Evolutionary conservation across 768 basidiomycete genomes (phyloP).

Genomic region (Phaeotremella skinneri): DNA sequence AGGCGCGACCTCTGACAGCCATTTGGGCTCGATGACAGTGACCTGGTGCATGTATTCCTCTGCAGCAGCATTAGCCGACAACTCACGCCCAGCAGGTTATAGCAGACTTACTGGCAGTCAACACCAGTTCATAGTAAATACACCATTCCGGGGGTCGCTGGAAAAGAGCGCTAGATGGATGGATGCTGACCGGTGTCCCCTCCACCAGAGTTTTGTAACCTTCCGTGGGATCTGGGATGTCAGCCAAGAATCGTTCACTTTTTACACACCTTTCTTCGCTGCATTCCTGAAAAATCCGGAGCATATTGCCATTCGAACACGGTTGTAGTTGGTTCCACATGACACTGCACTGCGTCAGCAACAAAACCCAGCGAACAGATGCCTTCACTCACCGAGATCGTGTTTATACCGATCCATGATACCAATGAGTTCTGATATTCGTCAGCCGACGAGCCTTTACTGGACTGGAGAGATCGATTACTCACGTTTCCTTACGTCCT

Average conservation of each 20-base stretch:
- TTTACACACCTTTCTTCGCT: conserved; percentile 76
- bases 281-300: conserved; percentile 98
- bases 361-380: conserved; percentile 52
- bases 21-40: conserved; percentile 94
- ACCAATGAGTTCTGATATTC: conserved; percentile 66
- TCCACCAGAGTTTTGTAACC: conserved; percentile 71
- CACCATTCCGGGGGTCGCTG: conserved; percentile 82
- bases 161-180: conserved; percentile 89
- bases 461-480: background rate
- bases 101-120: conserved; percentile 94
- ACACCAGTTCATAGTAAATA: conserved; percentile 80
- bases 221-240: conserved; percentile 61
- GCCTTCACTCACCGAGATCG: conserved; percentile 63
- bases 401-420: conserved; percentile 99
- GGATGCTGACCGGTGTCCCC: conserved; percentile 92
- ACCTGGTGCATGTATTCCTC: conserved; percentile 55
- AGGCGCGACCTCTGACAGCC: conserved; percentile 96
- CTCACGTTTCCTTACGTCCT: conserved; percentile 86
- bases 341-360: conserved; percentile 22
- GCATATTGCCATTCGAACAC: conserved; percentile 90
- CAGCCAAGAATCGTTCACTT: conserved; percentile 1
- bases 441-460: conserved; percentile 15
- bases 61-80: conserved; percentile 12
- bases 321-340: conserved; percentile 87
- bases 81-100: conserved; percentile 51